These are phyloP conservation scores for Postia placenta DNA, from an alignment of 768 basidiomycete genomes.

Conservation along the genomic window DNA sequence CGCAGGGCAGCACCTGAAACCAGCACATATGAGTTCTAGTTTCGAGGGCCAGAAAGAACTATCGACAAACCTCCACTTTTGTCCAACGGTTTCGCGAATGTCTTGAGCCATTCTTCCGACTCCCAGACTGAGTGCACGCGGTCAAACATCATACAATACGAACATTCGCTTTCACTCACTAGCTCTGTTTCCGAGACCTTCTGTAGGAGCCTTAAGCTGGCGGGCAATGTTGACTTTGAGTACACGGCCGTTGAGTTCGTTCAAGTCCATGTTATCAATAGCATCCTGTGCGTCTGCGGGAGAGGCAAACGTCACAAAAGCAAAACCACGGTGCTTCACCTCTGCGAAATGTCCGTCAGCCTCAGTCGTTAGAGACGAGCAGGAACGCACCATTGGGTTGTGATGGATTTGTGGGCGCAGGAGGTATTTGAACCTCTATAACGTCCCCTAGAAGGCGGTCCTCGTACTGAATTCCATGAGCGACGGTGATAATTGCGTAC, in stretches of 20 bases:
- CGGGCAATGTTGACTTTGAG: slow-evolving; percentile 82
- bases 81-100: slow-evolving; percentile 72
- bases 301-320: slow-evolving; percentile 82
- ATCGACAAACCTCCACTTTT: slow-evolving; percentile 69
- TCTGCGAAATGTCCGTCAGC: slow-evolving; percentile 34
- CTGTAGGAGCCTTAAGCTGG: slow-evolving; percentile 67
- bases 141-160: background rate
- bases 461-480: background rate
- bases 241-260: slow-evolving; percentile 73
- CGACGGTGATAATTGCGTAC: slow-evolving; percentile 35
- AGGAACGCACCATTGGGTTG: slow-evolving; percentile 47
- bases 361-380: background rate
- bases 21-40: slow-evolving; percentile 5
- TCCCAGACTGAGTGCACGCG: slow-evolving; percentile 71
- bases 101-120: slow-evolving; percentile 87
- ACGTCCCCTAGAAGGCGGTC: slow-evolving; percentile 64
- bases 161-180: slow-evolving; percentile 38
- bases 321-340: slow-evolving; percentile 88
- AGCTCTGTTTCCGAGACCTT: slow-evolving; percentile 64
- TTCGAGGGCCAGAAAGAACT: slow-evolving; percentile 1
- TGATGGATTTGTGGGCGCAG: slow-evolving; percentile 65
- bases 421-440: slow-evolving; percentile 85
- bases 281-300: slow-evolving; percentile 88
- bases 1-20: slow-evolving; percentile 21
- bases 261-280: slow-evolving; percentile 98